Evolutionary conservation across 352 stramenopile genomes (phyloP), one percentile per base, ranked within the genome.

Genomic region (Globisporangium solare): DNA sequence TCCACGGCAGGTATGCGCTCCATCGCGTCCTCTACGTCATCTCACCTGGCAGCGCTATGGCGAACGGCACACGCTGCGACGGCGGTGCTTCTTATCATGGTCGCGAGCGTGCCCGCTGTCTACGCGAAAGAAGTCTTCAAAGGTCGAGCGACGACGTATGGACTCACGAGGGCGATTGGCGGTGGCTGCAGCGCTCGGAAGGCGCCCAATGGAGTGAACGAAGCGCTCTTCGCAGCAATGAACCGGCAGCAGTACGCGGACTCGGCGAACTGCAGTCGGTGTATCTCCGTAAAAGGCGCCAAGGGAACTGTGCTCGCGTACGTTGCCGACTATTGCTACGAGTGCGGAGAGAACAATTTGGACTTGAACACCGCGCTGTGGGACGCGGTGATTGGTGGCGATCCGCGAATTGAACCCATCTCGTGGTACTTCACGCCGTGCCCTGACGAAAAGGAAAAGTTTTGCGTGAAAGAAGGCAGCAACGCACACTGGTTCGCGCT

Each of bases 391-490:
- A 70, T 84, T 2, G 79, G 79, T 35, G 71, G 71, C 6, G 68
- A 83, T 51, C 76, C 76, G 24, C 69, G 71, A 49, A 67, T 80
- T 24, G 69, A 76, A 17, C 46, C 65, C 32, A 86, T 88, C 51
- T 71, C 69, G 46, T 89, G 79, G 79, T 37, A 66, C 21, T 88
- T 84, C 58, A 78, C 66, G 49, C 61, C 76, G 6, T 89, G 79
- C 57, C 74, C 74, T 2, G 71, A 82, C 53, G 79, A 83, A 37
- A 63, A 77, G 21, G 74, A 81, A 32, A 81, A 83, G 40, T 83
- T 86, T 47, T 89, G 77, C 66, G 68, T 78, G 56, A 89, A 89
- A 54, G 72, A 83, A 63, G 79, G 79, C 24, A 86, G 76, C 66
- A 86, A 82, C 60, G 31, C 70, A 15, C 61, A 80, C 58, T 89